Conservation (phyloP, 495 filamentous ascomycete genomes). For the Lindgomyces ingoldianus region DNA sequence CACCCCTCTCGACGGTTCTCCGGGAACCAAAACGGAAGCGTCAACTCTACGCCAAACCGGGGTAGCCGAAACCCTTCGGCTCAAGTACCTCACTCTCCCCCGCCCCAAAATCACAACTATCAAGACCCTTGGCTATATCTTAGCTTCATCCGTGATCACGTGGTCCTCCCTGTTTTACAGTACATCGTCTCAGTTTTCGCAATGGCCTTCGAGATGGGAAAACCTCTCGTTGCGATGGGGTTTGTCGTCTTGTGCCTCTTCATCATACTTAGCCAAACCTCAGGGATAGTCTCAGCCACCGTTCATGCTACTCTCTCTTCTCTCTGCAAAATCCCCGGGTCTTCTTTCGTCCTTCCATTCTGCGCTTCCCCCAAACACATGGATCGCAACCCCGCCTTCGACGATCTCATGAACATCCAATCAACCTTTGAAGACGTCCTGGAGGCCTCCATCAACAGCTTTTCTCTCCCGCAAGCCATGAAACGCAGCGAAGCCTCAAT, state of each 20-base stretch:
- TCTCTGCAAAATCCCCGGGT: slow-evolving; percentile 64
- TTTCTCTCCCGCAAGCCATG: slow-evolving; percentile 66
- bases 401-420: slow-evolving; percentile 66
- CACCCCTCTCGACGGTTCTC: neutral
- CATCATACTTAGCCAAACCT: slow-evolving; percentile 51
- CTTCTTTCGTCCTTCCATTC: slow-evolving; percentile 60
- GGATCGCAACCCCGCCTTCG: slow-evolving; percentile 57
- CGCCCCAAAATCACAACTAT: no score
- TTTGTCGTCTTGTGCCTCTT: slow-evolving; percentile 51
- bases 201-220: slow-evolving; percentile 53
- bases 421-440: slow-evolving; percentile 65
- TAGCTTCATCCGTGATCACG: slow-evolving; percentile 13
- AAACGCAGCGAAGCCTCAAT: slow-evolving; percentile 70
- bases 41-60: slow-evolving; percentile 3
- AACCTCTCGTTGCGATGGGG: slow-evolving; percentile 57
- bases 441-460: slow-evolving; percentile 58
- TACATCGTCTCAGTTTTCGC: slow-evolving; percentile 55
- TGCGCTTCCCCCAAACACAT: slow-evolving; percentile 44
- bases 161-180: slow-evolving; percentile 40
- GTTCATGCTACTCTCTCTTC: slow-evolving; percentile 56
- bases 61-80: slow-evolving; percentile 8
- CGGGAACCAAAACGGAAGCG: neutral
- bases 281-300: slow-evolving; percentile 55
- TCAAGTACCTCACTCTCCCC: no score
- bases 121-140: slow-evolving; percentile 9